Evolutionary conservation across 129 eudicot species (phyloP).

Genomic region (Flaveria bidentis): DNA sequence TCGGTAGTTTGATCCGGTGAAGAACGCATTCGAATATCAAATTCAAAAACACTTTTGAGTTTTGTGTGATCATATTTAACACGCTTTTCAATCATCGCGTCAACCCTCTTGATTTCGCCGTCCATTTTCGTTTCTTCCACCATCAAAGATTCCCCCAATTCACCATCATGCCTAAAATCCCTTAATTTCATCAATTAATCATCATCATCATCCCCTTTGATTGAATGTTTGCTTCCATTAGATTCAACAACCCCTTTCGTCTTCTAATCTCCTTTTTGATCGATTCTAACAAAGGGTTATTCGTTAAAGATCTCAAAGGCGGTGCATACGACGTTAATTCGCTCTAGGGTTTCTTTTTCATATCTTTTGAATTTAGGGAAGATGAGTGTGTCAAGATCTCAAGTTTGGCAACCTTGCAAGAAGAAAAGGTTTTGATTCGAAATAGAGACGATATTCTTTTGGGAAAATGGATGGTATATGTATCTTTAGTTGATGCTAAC

Average conservation of each 20-base stretch:
- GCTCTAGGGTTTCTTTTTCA: conserved; percentile 25
- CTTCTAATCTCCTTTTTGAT: neutral
- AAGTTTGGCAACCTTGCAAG: conserved; percentile 96
- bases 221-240: conserved; percentile 9
- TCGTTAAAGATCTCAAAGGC: neutral
- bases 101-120: conserved; percentile 18
- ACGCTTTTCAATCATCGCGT: conserved; percentile 26
- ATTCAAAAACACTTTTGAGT: no score
- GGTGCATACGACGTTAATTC: neutral
- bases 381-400: conserved; percentile 82
- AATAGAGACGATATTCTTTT: neutral
- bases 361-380: conserved; percentile 23
- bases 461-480: conserved; percentile 51
- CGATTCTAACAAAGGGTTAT: neutral
- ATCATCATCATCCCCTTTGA: neutral
- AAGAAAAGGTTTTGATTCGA: conserved; percentile 67
- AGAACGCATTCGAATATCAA: conserved; percentile 23
- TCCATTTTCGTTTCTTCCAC: neutral
- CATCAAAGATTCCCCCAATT: conserved; percentile 28
- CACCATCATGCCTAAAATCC: neutral
- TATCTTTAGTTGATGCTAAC: conserved; percentile 23
- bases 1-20: conserved; percentile 3
- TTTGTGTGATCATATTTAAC: neutral
- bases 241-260: conserved; percentile 10
- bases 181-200: neutral